phyloP scores from a whole-genome alignment of 2,329 filamentous ascomycete species.

The Diaporthe sp. region DNA sequence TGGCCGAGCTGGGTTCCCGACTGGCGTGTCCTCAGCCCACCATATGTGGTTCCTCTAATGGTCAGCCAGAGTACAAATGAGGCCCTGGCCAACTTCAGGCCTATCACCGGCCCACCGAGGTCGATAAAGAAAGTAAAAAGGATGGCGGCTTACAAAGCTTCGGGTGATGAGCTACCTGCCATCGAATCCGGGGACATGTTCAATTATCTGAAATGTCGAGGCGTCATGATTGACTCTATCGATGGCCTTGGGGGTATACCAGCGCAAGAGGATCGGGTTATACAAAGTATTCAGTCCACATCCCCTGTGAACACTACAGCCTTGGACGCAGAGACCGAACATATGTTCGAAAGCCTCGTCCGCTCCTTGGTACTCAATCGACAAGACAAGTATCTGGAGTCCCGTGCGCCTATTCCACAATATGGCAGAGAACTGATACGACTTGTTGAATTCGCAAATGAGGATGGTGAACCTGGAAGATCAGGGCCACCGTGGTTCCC shows the following conservation, averaged over 20 bases:
- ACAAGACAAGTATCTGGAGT: constrained; percentile 31
- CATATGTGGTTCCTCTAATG: constrained; percentile 36
- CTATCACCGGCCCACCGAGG: not conserved
- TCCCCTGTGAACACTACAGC: constrained; percentile 16
- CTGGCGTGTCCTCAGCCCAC: constrained; percentile 26
- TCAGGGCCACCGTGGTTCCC: constrained; percentile 15
- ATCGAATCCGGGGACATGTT: not conserved
- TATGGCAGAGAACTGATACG: constrained; percentile 25
- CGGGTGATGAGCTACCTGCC: not conserved
- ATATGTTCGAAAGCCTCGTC: not conserved
- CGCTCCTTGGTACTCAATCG: constrained; percentile 33
- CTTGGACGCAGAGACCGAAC: not conserved
- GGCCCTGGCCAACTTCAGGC: constrained; percentile 34
- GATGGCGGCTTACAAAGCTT: constrained; percentile 16
- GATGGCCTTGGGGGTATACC: constrained; percentile 23
- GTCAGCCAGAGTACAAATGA: constrained; percentile 36
- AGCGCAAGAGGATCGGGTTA: not conserved
- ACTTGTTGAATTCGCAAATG: not conserved
- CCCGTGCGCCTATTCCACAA: not conserved
- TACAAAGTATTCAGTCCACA: not conserved
- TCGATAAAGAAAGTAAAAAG: not conserved
- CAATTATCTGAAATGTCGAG: constrained; percentile 15
- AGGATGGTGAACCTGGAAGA: not conserved
- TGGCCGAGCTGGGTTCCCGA: constrained; percentile 38
- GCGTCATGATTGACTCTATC: constrained; percentile 23